These are phyloP conservation scores for Pichia heedii DNA, from an alignment of 805 yeast genomes.

Conservation along the genomic window DNA sequence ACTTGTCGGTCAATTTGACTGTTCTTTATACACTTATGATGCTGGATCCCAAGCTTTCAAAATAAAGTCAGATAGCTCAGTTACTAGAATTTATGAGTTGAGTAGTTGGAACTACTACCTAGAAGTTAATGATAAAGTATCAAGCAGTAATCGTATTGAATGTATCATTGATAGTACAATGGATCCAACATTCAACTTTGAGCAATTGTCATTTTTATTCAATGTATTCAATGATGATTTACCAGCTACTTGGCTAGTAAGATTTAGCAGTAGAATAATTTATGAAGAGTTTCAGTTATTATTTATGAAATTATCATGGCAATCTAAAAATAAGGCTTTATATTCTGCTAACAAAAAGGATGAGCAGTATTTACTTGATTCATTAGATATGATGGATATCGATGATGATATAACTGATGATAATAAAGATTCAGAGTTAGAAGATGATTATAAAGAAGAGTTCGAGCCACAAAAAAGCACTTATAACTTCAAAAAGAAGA, in stretches of 20 bases:
- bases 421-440: conserved; percentile 16
- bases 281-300: conserved; percentile 44
- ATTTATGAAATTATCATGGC: conserved; percentile 52
- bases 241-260: conserved; percentile 55
- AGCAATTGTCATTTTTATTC: conserved; percentile 52
- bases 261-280: conserved; percentile 34
- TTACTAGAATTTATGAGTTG: conserved; percentile 34
- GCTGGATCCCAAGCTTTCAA: conserved; percentile 40
- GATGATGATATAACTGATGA: conserved; percentile 14
- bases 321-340: conserved; percentile 39
- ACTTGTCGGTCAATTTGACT: conserved; percentile 12
- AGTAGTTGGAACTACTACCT: conserved; percentile 48
- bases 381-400: conserved; percentile 33
- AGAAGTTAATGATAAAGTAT: conserved; percentile 26
- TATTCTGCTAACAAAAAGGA: conserved; percentile 43
- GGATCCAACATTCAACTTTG: conserved; percentile 59
- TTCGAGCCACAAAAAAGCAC: conserved; percentile 12
- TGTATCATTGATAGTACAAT: conserved; percentile 38
- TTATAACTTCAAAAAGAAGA: conserved; percentile 2
- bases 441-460: conserved; percentile 25
- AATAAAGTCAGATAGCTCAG: conserved; percentile 28
- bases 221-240: conserved; percentile 37
- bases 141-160: conserved; percentile 25
- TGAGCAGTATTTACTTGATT: conserved; percentile 46
- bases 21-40: conserved; percentile 49